Conservation (phyloP, 805 yeast genomes). For the Kuraishia cidri region DNA sequence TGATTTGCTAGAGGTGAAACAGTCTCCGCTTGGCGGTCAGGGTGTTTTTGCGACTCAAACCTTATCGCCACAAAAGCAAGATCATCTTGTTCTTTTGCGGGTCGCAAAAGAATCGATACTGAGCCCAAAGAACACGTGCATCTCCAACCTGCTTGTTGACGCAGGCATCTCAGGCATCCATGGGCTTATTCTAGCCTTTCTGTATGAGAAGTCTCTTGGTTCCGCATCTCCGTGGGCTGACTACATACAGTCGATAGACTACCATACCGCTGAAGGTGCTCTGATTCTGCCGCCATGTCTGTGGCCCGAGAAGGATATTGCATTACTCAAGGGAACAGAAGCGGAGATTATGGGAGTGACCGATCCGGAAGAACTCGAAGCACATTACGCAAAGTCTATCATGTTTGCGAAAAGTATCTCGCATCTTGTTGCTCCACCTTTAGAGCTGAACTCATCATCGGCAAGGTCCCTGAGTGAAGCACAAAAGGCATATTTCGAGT, state of each 20-base stretch:
- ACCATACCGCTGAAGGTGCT: slow-evolving; percentile 17
- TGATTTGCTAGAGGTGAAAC: slow-evolving; percentile 29
- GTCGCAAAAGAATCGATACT: slow-evolving; percentile 55
- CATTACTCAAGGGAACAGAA: slow-evolving; percentile 50
- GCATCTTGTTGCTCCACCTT: slow-evolving; percentile 24
- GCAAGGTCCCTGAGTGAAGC: slow-evolving; percentile 14
- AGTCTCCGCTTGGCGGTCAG: slow-evolving; percentile 51
- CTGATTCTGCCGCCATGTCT: slow-evolving; percentile 50
- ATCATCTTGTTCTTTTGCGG: slow-evolving; percentile 32
- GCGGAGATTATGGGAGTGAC: slow-evolving; percentile 51
- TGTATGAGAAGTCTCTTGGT: slow-evolving; percentile 58
- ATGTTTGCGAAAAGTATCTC: slow-evolving; percentile 27
- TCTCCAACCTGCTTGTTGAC: slow-evolving; percentile 62
- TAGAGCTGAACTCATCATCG: slow-evolving; percentile 18
- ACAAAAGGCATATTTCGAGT: slow-evolving; percentile 25
- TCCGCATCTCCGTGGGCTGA: slow-evolving; percentile 73
- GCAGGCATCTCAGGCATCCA: slow-evolving; percentile 53
- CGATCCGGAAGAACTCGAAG: slow-evolving; percentile 32
- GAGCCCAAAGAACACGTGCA: slow-evolving; percentile 47
- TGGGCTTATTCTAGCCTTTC: slow-evolving; percentile 56
- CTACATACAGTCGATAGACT: slow-evolving; percentile 48
- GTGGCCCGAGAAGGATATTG: slow-evolving; percentile 48
- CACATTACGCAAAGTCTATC: slow-evolving; percentile 28
- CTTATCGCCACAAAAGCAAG: slow-evolving; percentile 23
- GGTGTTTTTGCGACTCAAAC: slow-evolving; percentile 60